Conservation (phyloP, 2,329 filamentous ascomycete genomes). For the Parastagonospora nodorum region DNA sequence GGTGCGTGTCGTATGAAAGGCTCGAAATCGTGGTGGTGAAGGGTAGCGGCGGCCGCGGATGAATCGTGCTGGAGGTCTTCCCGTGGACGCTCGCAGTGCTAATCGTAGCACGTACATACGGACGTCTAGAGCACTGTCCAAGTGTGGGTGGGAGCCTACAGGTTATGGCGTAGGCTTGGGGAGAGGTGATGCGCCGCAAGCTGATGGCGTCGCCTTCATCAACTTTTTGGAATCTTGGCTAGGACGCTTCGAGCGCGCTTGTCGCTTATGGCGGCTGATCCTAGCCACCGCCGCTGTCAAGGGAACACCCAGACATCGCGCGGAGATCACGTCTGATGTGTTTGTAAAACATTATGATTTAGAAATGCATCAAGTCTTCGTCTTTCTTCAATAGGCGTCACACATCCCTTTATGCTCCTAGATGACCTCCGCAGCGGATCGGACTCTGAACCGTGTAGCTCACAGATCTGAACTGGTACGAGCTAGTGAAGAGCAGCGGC, state of each 20-base stretch:
- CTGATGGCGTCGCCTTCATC: not conserved
- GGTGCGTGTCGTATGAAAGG: slow-evolving; percentile 41
- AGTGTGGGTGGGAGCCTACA: slow-evolving; percentile 8
- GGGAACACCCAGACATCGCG: too few species aligned
- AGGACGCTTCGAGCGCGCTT: not conserved
- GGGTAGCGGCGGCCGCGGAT: slow-evolving; percentile 46
- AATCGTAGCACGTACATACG: slow-evolving; percentile 51
- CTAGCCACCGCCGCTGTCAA: too few species aligned
- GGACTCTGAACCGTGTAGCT: too few species aligned
- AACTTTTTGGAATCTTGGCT: not conserved
- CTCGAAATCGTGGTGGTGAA: slow-evolving; percentile 30
- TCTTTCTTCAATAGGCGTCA: too few species aligned
- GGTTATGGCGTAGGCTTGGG: not conserved
- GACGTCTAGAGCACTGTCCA: slow-evolving; percentile 26
- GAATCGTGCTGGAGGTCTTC: slow-evolving; percentile 44
- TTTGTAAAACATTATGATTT: not conserved
- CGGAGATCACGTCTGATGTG: not conserved
- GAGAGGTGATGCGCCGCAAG: not conserved
- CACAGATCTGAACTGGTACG: too few species aligned
- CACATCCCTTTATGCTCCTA: too few species aligned
- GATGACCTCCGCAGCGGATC: too few species aligned
- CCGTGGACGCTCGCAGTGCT: slow-evolving; percentile 47
- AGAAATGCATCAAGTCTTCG: too few species aligned
- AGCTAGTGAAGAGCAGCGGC: too few species aligned
- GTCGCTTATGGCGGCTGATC: not conserved